Evolutionary conservation across 768 basidiomycete species (phyloP).

Genomic region (Mycena polygramma): DNA sequence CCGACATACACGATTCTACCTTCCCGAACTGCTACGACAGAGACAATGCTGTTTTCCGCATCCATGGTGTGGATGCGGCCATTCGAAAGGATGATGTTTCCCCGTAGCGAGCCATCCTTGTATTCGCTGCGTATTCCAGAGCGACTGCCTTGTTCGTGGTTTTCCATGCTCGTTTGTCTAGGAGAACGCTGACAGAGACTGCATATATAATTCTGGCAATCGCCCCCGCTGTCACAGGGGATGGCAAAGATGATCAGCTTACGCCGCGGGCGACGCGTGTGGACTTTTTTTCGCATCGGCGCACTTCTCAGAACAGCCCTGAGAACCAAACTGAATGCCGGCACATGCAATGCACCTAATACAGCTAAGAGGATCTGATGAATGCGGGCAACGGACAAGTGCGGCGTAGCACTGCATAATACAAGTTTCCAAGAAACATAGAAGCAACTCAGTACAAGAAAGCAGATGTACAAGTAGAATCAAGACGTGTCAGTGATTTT

Average conservation of each 20-base stretch:
- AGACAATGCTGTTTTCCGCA: background rate
- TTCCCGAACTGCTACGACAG: constrained; percentile 8
- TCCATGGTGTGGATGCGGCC: constrained; percentile 13
- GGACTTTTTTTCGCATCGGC: no score
- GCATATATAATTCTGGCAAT: no score
- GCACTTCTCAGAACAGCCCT: no score
- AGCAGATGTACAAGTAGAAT: background rate
- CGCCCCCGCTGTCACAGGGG: no score
- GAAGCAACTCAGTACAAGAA: background rate
- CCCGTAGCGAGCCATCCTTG: constrained; percentile 6
- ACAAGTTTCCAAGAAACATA: no score
- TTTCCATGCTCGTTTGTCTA: background rate
- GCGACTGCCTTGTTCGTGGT: background rate
- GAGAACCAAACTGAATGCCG: no score
- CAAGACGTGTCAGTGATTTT: background rate
- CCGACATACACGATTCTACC: constrained; percentile 12
- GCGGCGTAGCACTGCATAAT: no score
- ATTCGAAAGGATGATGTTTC: constrained; percentile 1
- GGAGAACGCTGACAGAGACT: background rate
- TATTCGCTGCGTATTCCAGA: background rate
- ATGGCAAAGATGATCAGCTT: no score
- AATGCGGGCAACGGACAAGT: no score
- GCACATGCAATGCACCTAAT: no score
- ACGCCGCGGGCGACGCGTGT: no score
- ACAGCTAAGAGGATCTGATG: no score